Percentiles rank a stretch among this genome's conserved stretches.
These are phyloP conservation scores for Oenanthe sinensis DNA, from an alignment of 129 eudicot species.

Conservation along the genomic window DNA sequence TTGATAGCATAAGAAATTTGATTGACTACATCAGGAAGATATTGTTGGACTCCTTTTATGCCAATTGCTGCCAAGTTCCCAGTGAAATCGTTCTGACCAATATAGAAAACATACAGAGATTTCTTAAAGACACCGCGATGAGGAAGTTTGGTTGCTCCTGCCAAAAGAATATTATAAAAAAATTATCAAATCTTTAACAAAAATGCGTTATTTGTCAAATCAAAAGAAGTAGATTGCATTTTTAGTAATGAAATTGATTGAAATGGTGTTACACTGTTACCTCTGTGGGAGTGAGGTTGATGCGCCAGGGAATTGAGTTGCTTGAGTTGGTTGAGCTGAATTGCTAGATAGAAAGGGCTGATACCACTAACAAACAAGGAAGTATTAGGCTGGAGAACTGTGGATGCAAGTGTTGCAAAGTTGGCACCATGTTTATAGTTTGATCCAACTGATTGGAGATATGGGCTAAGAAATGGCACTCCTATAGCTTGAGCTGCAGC, in stretches of 20 bases:
- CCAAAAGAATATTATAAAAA: neutral
- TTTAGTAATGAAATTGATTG: neutral
- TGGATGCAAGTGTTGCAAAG: constrained; percentile 78
- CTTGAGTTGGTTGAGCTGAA: constrained; percentile 77
- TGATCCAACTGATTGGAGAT: constrained; percentile 73
- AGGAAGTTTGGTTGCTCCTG: constrained; percentile 51
- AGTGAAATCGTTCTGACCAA: constrained; percentile 92
- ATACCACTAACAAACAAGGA: constrained; percentile 68
- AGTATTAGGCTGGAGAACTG: constrained; percentile 55
- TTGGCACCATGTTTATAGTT: constrained; percentile 78
- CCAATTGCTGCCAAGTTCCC: constrained; percentile 54
- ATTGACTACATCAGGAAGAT: constrained; percentile 60
- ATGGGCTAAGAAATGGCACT: constrained; percentile 80
- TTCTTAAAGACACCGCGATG: constrained; percentile 47
- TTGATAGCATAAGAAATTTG: constrained; percentile 58
- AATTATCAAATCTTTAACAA: neutral
- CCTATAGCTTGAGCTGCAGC: constrained; percentile 68
- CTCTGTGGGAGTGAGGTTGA: constrained; percentile 33
- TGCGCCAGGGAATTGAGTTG: constrained; percentile 49
- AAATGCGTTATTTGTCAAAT: neutral
- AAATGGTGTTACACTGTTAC: constrained; percentile 28
- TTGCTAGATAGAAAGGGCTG: constrained; percentile 71
- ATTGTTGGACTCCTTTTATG: constrained; percentile 37
- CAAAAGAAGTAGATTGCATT: neutral
- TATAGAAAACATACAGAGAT: constrained; percentile 81